Evolutionary conservation across 176 grass and related monocot species (phyloP).

Genomic region (Elaeis guineensis): DNA sequence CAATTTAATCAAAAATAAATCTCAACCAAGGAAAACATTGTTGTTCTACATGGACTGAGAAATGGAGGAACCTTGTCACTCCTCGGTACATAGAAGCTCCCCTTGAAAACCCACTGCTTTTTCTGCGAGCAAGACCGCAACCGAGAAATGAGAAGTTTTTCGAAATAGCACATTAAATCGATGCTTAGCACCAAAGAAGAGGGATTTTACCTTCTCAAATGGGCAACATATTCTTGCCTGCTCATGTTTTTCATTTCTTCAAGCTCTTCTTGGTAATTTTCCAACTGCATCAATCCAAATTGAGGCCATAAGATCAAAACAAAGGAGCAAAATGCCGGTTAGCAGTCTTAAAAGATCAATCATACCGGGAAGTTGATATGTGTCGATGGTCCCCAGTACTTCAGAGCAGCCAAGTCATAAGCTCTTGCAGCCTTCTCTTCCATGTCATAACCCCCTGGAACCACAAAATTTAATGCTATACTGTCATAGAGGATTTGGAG

Average conservation of each 20-base stretch:
- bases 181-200: too few relatives aligned
- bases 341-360: not conserved
- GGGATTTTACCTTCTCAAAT: slow-evolving; percentile 61
- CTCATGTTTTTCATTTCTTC: slow-evolving; percentile 91
- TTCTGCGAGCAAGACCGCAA: slow-evolving; percentile 28
- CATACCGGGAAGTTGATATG: slow-evolving; percentile 78
- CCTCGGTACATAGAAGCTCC: slow-evolving; percentile 94
- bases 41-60: too few relatives aligned
- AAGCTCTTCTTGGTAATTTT: slow-evolving; percentile 57
- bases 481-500: too few relatives aligned
- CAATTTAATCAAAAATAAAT: too few relatives aligned
- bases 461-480: too few relatives aligned
- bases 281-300: slow-evolving; percentile 31
- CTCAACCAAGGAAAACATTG: too few relatives aligned
- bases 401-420: slow-evolving; percentile 90
- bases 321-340: too few relatives aligned
- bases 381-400: slow-evolving; percentile 88
- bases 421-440: slow-evolving; percentile 97
- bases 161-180: too few relatives aligned
- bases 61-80: slow-evolving; percentile 58
- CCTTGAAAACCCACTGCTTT: slow-evolving; percentile 95
- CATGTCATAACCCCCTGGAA: slow-evolving; percentile 81
- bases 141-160: not conserved
- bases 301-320: too few relatives aligned
- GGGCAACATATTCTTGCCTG: slow-evolving; percentile 81